Conservation (phyloP, 2,329 filamentous ascomycete species). For the Hypoxylon sp. region DNA sequence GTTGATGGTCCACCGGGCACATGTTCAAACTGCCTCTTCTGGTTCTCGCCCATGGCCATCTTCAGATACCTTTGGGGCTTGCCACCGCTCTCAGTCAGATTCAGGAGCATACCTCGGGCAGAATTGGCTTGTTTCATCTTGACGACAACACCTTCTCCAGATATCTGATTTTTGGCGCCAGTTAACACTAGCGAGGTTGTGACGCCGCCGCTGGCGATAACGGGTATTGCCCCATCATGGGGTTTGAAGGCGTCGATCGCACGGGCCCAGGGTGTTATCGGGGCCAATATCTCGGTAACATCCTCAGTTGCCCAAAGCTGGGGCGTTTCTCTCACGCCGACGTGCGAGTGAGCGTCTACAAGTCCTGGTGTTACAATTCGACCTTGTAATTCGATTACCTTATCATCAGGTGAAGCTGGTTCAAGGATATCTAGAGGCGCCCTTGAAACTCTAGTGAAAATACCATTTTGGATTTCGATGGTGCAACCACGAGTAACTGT, state of each 20-base stretch:
- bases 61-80: conserved; percentile 45
- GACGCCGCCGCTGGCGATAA: conserved; percentile 48
- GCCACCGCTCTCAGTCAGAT: conserved; percentile 24
- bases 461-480: conserved; percentile 46
- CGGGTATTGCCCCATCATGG: conserved; percentile 43
- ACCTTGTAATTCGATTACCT: conserved; percentile 38
- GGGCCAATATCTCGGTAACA: conserved; percentile 43
- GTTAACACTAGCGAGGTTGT: conserved; percentile 46
- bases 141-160: conserved; percentile 45
- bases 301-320: conserved; percentile 46
- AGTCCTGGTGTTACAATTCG: conserved; percentile 46
- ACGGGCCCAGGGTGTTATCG: conserved; percentile 44
- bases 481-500: conserved; percentile 42
- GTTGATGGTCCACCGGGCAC: conserved; percentile 33
- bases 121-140: conserved; percentile 44
- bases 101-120: conserved; percentile 38
- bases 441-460: conserved; percentile 40
- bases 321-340: conserved; percentile 36
- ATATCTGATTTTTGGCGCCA: conserved; percentile 46
- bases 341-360: conserved; percentile 46
- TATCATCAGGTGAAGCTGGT: conserved; percentile 15
- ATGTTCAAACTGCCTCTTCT: conserved; percentile 41
- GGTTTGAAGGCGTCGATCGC: conserved; percentile 46
- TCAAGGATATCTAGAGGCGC: not conserved
- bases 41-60: conserved; percentile 46